These are phyloP conservation scores for Botrytis hyacinthi DNA, from an alignment of 2,329 filamentous ascomycete species.

Conservation along the genomic window DNA sequence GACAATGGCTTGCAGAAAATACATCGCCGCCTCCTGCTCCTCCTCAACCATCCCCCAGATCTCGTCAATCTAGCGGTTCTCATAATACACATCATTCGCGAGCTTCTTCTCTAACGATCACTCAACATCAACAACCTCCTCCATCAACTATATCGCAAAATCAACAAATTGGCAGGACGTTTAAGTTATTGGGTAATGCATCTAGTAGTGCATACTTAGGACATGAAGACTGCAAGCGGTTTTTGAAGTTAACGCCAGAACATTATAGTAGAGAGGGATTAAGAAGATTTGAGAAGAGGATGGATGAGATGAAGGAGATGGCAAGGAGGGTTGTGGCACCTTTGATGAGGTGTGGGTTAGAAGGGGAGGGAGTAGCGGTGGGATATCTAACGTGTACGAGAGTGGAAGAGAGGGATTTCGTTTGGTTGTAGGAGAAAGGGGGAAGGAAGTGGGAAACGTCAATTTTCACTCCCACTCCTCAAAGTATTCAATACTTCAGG, in stretches of 20 bases:
- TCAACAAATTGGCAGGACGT: conserved; percentile 63
- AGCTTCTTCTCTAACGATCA: conserved; percentile 43
- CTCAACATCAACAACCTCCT: conserved; percentile 15
- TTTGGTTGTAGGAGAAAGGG: conserved; percentile 46
- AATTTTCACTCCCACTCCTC: not conserved
- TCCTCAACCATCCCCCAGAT: conserved; percentile 35
- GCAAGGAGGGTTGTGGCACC: conserved; percentile 81
- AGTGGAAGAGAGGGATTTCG: conserved; percentile 60
- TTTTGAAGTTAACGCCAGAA: conserved; percentile 79
- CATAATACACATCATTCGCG: conserved; percentile 43
- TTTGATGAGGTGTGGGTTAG: conserved; percentile 79
- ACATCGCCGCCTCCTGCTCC: conserved; percentile 66
- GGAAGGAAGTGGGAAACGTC: not conserved
- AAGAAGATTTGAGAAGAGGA: conserved; percentile 76
- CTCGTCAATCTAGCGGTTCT: conserved; percentile 27
- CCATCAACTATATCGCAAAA: conserved; percentile 17
- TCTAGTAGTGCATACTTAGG: conserved; percentile 63
- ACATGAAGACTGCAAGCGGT: conserved; percentile 87
- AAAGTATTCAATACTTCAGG: not conserved
- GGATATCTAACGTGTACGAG: conserved; percentile 65
- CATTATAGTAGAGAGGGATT: conserved; percentile 85
- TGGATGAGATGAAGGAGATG: conserved; percentile 84
- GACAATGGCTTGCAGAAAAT: conserved; percentile 91
- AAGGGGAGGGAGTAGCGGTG: conserved; percentile 63
- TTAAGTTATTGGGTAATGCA: conserved; percentile 68